Conservation (phyloP, 345 rosid species). For the thale cress (Arabidopsis thaliana) region TAIR10.1 NC_003074.8:9035501-9036000, state of each 20-base stretch:
- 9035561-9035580: too few relatives aligned
- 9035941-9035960: slow-evolving; percentile 22
- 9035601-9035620: not conserved
- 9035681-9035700: not conserved
- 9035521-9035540: not conserved
- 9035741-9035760: slow-evolving; percentile 9
- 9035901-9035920: slow-evolving; percentile 20
- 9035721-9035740: not conserved
- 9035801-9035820: slow-evolving; percentile 12
- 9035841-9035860: slow-evolving; percentile 32
- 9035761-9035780: slow-evolving; percentile 28
- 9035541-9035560: not conserved
- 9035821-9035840: slow-evolving; percentile 33
- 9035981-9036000: slow-evolving; percentile 33
- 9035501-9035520: too few relatives aligned
- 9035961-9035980: slow-evolving; percentile 30
- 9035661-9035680: not conserved
- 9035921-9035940: slow-evolving; percentile 25
- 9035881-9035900: not conserved
- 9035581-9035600: too few relatives aligned
- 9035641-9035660: not conserved
- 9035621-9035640: not conserved
- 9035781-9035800: not conserved
- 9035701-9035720: not conserved
- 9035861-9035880: slow-evolving; percentile 38